These are phyloP conservation scores for Calycina marina DNA, from an alignment of 2,329 filamentous ascomycete species.

Conservation along the genomic window DNA sequence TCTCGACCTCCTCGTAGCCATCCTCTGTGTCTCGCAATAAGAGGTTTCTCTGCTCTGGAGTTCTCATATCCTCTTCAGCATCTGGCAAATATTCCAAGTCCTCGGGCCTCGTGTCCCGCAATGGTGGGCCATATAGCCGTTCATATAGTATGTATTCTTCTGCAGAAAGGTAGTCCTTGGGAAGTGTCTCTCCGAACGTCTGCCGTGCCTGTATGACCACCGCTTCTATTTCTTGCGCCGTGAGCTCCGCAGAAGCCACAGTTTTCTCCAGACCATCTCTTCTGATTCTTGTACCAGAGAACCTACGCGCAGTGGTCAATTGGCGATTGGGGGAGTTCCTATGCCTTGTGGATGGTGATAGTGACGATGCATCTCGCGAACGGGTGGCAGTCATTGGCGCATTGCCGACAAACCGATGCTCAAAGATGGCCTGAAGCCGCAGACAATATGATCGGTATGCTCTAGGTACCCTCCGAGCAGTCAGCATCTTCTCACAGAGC, in stretches of 20 bases:
- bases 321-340: background rate
- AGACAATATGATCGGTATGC: slow-evolving; percentile 23
- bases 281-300: background rate
- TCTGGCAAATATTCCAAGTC: slow-evolving; percentile 32
- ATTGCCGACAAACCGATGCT: slow-evolving; percentile 20
- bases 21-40: slow-evolving; percentile 42
- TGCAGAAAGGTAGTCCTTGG: slow-evolving; percentile 51
- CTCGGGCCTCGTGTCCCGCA: slow-evolving; percentile 44
- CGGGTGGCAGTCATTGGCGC: slow-evolving; percentile 5
- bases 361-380: slow-evolving; percentile 7
- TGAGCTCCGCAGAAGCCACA: background rate
- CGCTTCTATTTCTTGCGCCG: slow-evolving; percentile 34
- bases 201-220: slow-evolving; percentile 59
- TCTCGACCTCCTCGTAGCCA: slow-evolving; percentile 44
- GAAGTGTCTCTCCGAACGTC: slow-evolving; percentile 63
- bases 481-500: slow-evolving; percentile 20
- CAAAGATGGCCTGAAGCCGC: slow-evolving; percentile 22
- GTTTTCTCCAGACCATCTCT: background rate
- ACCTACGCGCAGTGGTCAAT: background rate
- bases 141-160: slow-evolving; percentile 66
- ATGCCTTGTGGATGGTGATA: slow-evolving; percentile 4
- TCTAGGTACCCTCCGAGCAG: slow-evolving; percentile 15
- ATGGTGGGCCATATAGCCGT: slow-evolving; percentile 64
- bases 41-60: slow-evolving; percentile 29
- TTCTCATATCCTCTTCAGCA: slow-evolving; percentile 30